These are phyloP conservation scores for Rhizopus microsporus DNA, from an alignment of 371 early-diverging fungal genomes.

Conservation along the genomic window DNA sequence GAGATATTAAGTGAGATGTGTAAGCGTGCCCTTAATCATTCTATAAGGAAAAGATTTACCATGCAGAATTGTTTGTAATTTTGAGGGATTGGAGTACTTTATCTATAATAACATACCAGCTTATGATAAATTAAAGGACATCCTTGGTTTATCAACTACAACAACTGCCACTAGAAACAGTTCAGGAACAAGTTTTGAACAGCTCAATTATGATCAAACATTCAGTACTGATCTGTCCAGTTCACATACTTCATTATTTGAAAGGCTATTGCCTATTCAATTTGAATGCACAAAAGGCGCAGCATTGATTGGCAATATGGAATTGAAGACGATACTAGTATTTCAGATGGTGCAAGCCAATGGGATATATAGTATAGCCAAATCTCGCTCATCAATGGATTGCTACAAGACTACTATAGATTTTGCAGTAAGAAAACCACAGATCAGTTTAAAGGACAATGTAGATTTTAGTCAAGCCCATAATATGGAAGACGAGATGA, in stretches of 20 bases:
- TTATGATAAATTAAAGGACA: conserved; percentile 64
- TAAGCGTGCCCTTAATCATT: neutral
- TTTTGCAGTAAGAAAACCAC: conserved; percentile 54
- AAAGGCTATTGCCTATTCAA: conserved; percentile 69
- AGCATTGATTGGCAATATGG: conserved; percentile 75
- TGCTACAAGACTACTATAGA: conserved; percentile 61
- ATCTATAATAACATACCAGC: conserved; percentile 81
- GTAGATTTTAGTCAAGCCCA: conserved; percentile 52
- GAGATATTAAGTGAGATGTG: neutral
- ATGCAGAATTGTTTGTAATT: conserved; percentile 70
- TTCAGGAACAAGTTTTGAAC: neutral
- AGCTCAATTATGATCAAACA: conserved; percentile 8
- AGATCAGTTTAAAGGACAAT: conserved; percentile 64
- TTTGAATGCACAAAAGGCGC: conserved; percentile 72
- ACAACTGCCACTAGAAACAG: neutral
- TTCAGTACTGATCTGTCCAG: conserved; percentile 37
- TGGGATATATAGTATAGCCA: conserved; percentile 63
- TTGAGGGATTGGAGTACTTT: conserved; percentile 85
- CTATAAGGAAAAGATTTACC: conserved; percentile 32
- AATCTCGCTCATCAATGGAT: conserved; percentile 62
- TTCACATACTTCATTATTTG: conserved; percentile 47
- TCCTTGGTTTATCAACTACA: conserved; percentile 46
- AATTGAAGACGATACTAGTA: conserved; percentile 67
- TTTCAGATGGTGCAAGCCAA: conserved; percentile 60
- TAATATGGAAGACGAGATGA: neutral